Evolutionary conservation across 78 protist genomes (phyloP).

Genomic region (Cyanophora paradoxa): DNA sequence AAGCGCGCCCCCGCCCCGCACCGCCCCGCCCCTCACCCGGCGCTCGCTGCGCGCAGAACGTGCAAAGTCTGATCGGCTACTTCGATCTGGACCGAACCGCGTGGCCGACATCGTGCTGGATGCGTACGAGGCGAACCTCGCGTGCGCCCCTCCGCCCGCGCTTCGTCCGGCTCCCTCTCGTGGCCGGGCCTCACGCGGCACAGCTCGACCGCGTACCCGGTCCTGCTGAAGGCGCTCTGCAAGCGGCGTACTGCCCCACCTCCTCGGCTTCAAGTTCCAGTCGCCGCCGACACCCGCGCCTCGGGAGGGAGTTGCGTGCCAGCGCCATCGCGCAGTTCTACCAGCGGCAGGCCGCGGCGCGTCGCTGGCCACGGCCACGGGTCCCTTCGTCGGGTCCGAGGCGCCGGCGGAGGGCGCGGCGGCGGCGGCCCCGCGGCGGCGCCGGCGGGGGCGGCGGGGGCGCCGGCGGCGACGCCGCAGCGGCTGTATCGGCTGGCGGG

Average conservation of each 20-base stretch:
- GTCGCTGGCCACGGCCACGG: too few relatives aligned
- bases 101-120: slow-evolving; percentile 61
- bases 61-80: slow-evolving; percentile 36
- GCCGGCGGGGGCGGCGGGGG: not conserved
- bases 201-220: too few relatives aligned
- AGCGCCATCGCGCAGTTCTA: too few relatives aligned
- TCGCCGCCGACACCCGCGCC: too few relatives aligned
- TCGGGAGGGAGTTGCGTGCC: too few relatives aligned
- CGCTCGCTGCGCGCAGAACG: not conserved
- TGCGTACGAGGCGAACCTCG: slow-evolving; percentile 32
- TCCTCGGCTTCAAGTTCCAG: slow-evolving; percentile 41
- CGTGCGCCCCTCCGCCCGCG: not conserved
- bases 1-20: not conserved
- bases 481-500: not conserved
- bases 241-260: not conserved
- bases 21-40: not conserved
- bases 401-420: not conserved
- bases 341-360: too few relatives aligned
- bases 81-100: slow-evolving; percentile 70
- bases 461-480: slow-evolving; percentile 1
- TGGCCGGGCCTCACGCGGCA: not conserved
- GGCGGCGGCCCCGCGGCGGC: not conserved
- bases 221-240: not conserved
- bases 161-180: not conserved
- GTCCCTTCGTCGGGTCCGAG: not conserved